Conservation (phyloP, 129 eudicot species). For the Chrysanthemum makinoi region DNA sequence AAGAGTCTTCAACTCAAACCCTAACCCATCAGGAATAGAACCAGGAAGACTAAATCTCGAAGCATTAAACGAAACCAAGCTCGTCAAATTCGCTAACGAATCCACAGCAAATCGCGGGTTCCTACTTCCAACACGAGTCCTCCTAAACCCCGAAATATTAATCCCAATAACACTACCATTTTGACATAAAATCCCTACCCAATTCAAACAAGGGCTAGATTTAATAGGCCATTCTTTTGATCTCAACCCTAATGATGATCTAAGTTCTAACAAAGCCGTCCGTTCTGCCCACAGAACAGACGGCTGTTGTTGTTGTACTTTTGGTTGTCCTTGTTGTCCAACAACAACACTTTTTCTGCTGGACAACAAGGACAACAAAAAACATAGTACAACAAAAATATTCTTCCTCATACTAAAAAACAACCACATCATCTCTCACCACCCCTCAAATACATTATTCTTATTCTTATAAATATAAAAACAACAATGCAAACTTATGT, state of each 20-base stretch:
- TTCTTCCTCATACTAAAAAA: no score
- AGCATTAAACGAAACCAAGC: conserved; percentile 66
- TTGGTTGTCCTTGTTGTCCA: conserved; percentile 35
- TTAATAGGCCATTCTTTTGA: conserved; percentile 80
- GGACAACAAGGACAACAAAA: conserved; percentile 34
- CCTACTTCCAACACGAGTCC: conserved; percentile 63
- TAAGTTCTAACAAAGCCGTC: conserved; percentile 60
- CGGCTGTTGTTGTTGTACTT: not conserved
- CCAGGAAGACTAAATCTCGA: conserved; percentile 71
- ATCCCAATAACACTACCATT: conserved; percentile 78
- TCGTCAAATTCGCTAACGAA: conserved; percentile 77
- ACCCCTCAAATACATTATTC: conserved; percentile 15
- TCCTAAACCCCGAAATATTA: conserved; percentile 78
- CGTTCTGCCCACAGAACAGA: conserved; percentile 51
- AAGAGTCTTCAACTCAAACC: conserved; percentile 40
- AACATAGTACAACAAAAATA: conserved; percentile 2
- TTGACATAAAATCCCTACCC: conserved; percentile 66
- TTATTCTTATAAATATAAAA: not conserved
- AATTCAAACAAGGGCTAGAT: conserved; percentile 62
- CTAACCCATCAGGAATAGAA: conserved; percentile 72
- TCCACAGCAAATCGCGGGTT: conserved; percentile 88
- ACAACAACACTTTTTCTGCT: conserved; percentile 24
- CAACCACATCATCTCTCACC: no score
- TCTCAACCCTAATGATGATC: conserved; percentile 88
- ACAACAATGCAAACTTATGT: not conserved